Base-by-base conservation (phyloP, 2,329 filamentous ascomycete genomes). In the Fusarium newnesense region DNA sequence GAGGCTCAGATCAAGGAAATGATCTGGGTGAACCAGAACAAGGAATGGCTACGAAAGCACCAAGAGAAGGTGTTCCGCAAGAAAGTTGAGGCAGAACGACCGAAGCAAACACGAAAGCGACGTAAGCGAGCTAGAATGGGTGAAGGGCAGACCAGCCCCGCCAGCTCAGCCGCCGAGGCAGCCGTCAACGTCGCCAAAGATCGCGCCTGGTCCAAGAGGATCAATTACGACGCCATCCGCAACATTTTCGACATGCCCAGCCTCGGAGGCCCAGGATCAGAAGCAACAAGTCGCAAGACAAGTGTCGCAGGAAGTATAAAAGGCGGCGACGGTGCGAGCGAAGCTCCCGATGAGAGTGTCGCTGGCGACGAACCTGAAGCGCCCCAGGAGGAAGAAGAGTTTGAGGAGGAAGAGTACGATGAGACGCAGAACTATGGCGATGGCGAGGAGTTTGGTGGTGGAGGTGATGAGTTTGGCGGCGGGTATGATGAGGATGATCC, bases 21-120 rank as follows among this genome's bases (percentile, higher is more conserved):
- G 67, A 93, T 98, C 59, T 99, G 96, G 96, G 91, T 97, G 47
- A 95, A 96, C 67, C 92, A 95, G 79, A 98, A 99, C 82, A 95
- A 96, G 80, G 94, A 97, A 75, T 99, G 95, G 89, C 87, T 99
- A 43, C 93, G 96, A 13, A 89, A 91, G 54, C 93, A 97, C 79
- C 95, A 98, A 79, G 91, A 93, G 68, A 97, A 96, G 81, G 87
- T 93, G 11, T 92, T 97, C 64, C 89, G 93, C 43, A 89, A 91
- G 67, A 94, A 95, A 81, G 84, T 89, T 70, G 89, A 88, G 67
- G 87, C 86, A 15, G 87, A 83, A 76, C 85, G 81, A 73, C 88
- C 85, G 63, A 93, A 87, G 83, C 87, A 86, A 63, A 87, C 83
- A n/a, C 85, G 89, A 30, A 87, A 87, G 60, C 85, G 87, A 32